Evolutionary conservation across 75 land plant species (phyloP).

Genomic region (Adiantum capillusveneris): DNA sequence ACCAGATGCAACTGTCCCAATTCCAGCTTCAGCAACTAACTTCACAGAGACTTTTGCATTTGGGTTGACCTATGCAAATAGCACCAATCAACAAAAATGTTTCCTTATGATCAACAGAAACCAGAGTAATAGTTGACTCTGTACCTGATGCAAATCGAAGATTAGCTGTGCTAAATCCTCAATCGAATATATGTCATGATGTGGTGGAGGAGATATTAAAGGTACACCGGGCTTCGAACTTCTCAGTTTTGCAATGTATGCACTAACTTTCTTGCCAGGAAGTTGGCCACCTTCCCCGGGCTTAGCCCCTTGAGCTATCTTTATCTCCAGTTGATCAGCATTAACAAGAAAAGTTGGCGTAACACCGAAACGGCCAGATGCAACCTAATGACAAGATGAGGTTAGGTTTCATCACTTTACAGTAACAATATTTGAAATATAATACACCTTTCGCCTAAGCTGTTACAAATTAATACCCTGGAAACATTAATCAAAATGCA

Average conservation of each 20-base stretch:
- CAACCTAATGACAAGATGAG: constrained; percentile 74
- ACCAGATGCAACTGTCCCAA: constrained; percentile 98
- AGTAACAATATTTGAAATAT: no score
- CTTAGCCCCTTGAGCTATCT: constrained; percentile 99
- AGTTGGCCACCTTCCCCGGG: constrained; percentile 99
- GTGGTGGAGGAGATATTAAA: constrained; percentile 98
- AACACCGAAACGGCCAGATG: constrained; percentile 98
- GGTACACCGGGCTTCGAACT: constrained; percentile 98
- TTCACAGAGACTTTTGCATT: constrained; percentile 96
- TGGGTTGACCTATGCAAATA: constrained; percentile 66
- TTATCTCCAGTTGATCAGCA: constrained; percentile 94
- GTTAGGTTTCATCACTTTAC: no score
- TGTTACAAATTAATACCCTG: no score
- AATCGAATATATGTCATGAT: constrained; percentile 98
- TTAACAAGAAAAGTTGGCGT: constrained; percentile 92
- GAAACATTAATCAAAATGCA: no score
- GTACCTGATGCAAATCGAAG: constrained; percentile 97
- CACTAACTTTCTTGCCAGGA: constrained; percentile 98
- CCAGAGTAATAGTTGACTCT: no score
- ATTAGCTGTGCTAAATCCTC: constrained; percentile 99
- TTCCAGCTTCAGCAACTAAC: constrained; percentile 98
- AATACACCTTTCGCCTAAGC: no score
- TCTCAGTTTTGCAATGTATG: constrained; percentile 84
- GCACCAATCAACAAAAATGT: no score
- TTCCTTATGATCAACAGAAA: no score